Percentiles rank a stretch among this genome's conserved stretches.
Evolutionary conservation across 23 red algal species (phyloP).

Genomic region (Gracilaria vermiculophylla): DNA sequence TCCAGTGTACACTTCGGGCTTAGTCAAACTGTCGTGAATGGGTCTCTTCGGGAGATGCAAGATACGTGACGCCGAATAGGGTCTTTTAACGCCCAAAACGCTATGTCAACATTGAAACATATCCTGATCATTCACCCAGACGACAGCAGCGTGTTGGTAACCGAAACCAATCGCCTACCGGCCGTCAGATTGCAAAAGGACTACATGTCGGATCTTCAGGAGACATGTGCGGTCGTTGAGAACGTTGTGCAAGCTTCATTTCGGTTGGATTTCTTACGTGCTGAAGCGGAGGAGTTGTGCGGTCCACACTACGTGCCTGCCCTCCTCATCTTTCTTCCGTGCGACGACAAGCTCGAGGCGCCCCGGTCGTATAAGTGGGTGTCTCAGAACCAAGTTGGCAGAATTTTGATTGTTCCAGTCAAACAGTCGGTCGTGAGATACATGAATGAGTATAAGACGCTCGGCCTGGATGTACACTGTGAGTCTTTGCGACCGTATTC

Average conservation of each 20-base stretch:
- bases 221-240: not conserved
- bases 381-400: not conserved
- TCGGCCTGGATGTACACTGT: not conserved
- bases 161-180: not conserved
- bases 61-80: not conserved
- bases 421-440: not conserved
- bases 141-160: not conserved
- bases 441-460: not conserved
- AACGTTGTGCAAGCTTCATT: not conserved
- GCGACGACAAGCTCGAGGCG: not conserved
- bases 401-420: not conserved
- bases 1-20: no score
- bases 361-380: not conserved
- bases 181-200: not conserved
- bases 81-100: not conserved
- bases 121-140: not conserved
- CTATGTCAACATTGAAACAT: not conserved
- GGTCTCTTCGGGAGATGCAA: not conserved
- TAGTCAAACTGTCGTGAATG: not conserved
- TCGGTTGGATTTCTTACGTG: not conserved
- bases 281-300: not conserved
- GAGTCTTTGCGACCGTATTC: not conserved
- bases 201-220: not conserved
- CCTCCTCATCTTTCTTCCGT: not conserved
- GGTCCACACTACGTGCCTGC: not conserved